Evolutionary conservation across 345 rosid genomes (phyloP), one percentile per base, ranked within the genome.

Genomic region (Hibiscus trionum): DNA sequence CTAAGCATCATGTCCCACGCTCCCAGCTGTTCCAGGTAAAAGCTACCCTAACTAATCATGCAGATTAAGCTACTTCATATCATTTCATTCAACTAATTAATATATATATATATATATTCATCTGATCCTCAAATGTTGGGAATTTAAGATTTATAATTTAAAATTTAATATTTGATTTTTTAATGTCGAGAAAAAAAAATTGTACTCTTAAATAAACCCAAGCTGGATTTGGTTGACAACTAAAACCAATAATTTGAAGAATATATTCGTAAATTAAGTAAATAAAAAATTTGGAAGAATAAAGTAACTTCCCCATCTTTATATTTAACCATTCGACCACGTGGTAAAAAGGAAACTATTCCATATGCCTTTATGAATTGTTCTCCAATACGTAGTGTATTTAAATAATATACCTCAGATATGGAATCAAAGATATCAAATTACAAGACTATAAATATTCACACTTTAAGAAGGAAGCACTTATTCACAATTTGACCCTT

Each of bases 1-100:
- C 89, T 57, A 84, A 82, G 80, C 89, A 85, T 27, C 84, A 90
- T 77, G 82, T 86, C 66, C 90, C 90, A 52, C 6, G 56, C 56
- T 52, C 21, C 21, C 1, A 12, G 86, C 82, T 4, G 90, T 83
- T 68, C 85, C 89, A 11, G 78, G 81, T 2, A 86, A 75, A 73
- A 82, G 90, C 88, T 82, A 64, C 33, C 0, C 1, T 21, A 21
- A 21, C 24, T 21, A 21, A 21, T 21, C 24, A 21, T 21, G 24
- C 1, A 63, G 9, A 4, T n/a, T 15, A 1, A 35, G 7, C n/a
- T 49, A 4, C 11, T 49, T 11, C 11, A 12, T 0, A 2, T 55
- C 3, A 5, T n/a, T 53, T 53, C 63, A 17, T 15, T 6, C 33
- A 31, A 31, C n/a, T 11, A 1, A 42, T 4, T n/a, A n/a, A 11